Evolutionary conservation across 306 rosid genomes (phyloP).

Genomic region (Benincasa hispida): DNA sequence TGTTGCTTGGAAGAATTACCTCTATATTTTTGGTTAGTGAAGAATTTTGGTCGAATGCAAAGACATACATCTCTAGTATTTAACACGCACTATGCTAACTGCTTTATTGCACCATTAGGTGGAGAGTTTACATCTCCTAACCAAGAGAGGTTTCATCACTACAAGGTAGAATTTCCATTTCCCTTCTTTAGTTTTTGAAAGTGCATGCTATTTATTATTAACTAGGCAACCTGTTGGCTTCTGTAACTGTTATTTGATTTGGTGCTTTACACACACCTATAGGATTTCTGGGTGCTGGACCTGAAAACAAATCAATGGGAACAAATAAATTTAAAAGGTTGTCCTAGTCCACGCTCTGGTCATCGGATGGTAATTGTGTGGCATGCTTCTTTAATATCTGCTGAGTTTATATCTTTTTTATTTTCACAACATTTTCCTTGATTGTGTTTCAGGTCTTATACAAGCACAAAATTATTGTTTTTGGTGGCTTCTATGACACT

Average conservation of each 20-base stretch:
- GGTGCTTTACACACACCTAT: conserved; percentile 6
- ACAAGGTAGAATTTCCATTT: conserved; percentile 47
- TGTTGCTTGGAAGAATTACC: conserved; percentile 88
- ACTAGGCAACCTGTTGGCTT: conserved; percentile 13
- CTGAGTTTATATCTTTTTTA: background rate
- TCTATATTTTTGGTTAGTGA: conserved; percentile 66
- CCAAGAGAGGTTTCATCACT: conserved; percentile 98
- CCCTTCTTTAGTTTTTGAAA: conserved; percentile 6
- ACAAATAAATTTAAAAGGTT: conserved; percentile 74
- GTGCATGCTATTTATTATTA: background rate
- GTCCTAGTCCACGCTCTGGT: conserved; percentile 96
- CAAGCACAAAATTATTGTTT: conserved; percentile 96
- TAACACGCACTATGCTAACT: background rate
- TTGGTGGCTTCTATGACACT: conserved; percentile 98
- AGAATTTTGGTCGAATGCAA: background rate
- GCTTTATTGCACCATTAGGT: conserved; percentile 25
- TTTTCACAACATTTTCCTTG: conserved; percentile 5
- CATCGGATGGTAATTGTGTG: conserved; percentile 78
- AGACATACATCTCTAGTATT: background rate
- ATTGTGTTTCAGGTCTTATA: conserved; percentile 59
- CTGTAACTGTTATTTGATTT: background rate
- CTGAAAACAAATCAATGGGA: conserved; percentile 98
- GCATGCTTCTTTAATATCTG: conserved; percentile 4
- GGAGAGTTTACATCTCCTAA: conserved; percentile 97
- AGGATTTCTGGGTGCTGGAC: conserved; percentile 98